Evolutionary conservation across 768 basidiomycete genomes (phyloP).

Genomic region (Pulveroboletus sp.): DNA sequence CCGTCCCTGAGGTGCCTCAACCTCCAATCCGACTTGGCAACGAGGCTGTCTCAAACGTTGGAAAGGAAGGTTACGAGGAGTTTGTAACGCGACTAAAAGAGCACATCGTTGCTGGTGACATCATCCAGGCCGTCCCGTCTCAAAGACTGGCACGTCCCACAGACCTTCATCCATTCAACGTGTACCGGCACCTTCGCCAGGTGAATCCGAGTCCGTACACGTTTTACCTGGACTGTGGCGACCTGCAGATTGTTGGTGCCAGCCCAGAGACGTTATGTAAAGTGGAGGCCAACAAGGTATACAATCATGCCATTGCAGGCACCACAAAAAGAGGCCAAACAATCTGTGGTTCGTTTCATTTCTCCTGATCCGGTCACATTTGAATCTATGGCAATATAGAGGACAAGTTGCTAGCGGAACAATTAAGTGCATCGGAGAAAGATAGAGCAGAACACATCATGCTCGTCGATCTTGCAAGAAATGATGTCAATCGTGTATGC

Average conservation of each 20-base stretch:
- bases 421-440: slow-evolving; percentile 82
- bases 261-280: slow-evolving; percentile 98
- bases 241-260: slow-evolving; percentile 93
- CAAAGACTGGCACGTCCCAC: slow-evolving; percentile 88
- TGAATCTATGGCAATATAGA: slow-evolving; percentile 49
- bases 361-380: slow-evolving; percentile 1
- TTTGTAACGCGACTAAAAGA: slow-evolving; percentile 93
- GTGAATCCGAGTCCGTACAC: slow-evolving; percentile 98
- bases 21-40: slow-evolving; percentile 60
- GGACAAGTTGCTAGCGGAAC: slow-evolving; percentile 76
- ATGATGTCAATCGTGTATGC: slow-evolving; percentile 98
- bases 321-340: slow-evolving; percentile 88
- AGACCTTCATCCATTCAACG: slow-evolving; percentile 92
- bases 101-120: slow-evolving; percentile 94
- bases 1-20: slow-evolving; percentile 66
- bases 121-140: slow-evolving; percentile 98
- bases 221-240: slow-evolving; percentile 96
- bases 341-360: slow-evolving; percentile 62
- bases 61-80: slow-evolving; percentile 84
- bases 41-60: slow-evolving; percentile 84
- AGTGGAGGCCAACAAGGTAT: slow-evolving; percentile 88
- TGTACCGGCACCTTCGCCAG: slow-evolving; percentile 88
- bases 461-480: slow-evolving; percentile 96
- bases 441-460: slow-evolving; percentile 98
- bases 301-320: slow-evolving; percentile 97